Evolutionary conservation across 169 alveolate genomes (phyloP), one percentile per base, ranked within the genome.

Genomic region (Besnoitia besnoiti): DNA sequence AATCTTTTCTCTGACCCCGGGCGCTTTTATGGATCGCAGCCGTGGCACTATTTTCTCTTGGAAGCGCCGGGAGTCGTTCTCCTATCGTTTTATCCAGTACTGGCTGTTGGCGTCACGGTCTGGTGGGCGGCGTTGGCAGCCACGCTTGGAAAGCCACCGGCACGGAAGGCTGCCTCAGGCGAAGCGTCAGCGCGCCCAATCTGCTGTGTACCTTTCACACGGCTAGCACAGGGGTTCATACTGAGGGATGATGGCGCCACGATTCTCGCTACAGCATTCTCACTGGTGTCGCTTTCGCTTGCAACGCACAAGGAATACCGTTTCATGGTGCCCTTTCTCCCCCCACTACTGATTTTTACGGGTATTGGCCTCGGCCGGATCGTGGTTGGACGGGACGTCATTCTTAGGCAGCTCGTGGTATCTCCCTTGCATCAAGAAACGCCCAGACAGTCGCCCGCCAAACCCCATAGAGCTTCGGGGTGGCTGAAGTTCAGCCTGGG

Each of bases 291-390:
- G 46, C 91, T 87, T 14, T 87, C 91, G 73, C 12, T 61, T 50
- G 82, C 85, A 7, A 87, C 85, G n/a, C 91, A 87, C 46, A 87
- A 87, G 51, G 91, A 87, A 73, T 76, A 42, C 12, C 55, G 91
- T 19, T 87, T 87, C 39, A 87, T 87, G 46, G 59, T 87, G 39
- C 67, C 91, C 37, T 44, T 21, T 14, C 44, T 87, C n/a, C 91
- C 91, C 40, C 77, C 24, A 44, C 35, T 87, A 67, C 55, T 77
- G 61, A 77, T 42, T 21, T 77, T 40, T 21, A 42, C 59, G 10
- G 87, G 61, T 27, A 77, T 39, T 8, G 87, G 87, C 4, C 42
- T 42, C 44, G 87, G 59, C 40, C 33, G 61, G 59, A 16, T 35
- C 40, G 59, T 44, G 7, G 5, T 1, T 1, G 87, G 87, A 0